Conservation (phyloP, 305 asterid genomes). For the Fraxinus latifolia region DNA sequence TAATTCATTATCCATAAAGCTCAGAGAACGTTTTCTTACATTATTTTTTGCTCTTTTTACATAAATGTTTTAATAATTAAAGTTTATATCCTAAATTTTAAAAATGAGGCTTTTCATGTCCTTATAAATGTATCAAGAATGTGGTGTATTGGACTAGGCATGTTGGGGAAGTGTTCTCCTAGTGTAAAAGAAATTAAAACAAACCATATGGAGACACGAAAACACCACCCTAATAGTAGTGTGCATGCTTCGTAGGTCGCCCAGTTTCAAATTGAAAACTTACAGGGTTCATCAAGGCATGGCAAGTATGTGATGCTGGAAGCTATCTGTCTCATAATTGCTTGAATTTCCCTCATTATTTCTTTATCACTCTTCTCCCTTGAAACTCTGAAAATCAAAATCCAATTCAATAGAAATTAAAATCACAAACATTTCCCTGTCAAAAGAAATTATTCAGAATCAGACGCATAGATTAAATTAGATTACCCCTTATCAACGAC, state of each 20-base stretch:
- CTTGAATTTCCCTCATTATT: conserved; percentile 93
- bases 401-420: conserved; percentile 14
- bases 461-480: not conserved
- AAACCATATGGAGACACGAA: not conserved
- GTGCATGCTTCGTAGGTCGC: not conserved
- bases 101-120: not conserved
- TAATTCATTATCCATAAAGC: not conserved
- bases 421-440: not conserved
- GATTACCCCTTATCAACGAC: conserved; percentile 83
- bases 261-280: conserved; percentile 17
- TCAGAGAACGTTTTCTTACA: not conserved
- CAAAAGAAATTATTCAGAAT: not conserved
- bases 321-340: conserved; percentile 90
- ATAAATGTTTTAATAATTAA: not conserved
- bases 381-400: conserved; percentile 46
- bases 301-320: conserved; percentile 94
- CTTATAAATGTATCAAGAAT: not conserved
- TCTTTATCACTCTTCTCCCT: conserved; percentile 91
- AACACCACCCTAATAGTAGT: not conserved
- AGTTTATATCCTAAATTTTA: not conserved
- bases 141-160: not conserved
- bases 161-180: not conserved
- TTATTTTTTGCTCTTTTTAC: not conserved
- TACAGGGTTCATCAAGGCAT: conserved; percentile 89
- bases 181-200: not conserved